Evolutionary conservation across 192 early-diverging fungal genomes (phyloP).

Genomic region (Rhizoclosmatium sp.): DNA sequence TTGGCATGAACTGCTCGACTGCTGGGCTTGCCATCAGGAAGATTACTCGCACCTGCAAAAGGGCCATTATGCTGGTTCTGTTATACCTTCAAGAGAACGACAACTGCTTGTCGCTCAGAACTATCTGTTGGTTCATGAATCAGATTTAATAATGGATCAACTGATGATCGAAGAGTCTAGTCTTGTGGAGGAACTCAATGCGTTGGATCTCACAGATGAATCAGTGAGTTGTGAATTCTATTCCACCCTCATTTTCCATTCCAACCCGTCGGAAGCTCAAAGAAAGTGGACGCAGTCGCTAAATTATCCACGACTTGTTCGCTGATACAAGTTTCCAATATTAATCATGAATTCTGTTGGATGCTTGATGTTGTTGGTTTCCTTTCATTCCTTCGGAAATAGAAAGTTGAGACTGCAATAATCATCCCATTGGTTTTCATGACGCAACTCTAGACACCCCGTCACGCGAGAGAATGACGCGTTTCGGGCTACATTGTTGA

Average conservation of each 20-base stretch:
- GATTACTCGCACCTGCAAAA: conserved; percentile 54
- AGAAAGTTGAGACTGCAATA: background rate
- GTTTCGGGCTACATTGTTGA: conserved; percentile 43
- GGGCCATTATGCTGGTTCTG: conserved; percentile 47
- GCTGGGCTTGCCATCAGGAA: conserved; percentile 65
- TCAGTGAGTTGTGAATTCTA: background rate
- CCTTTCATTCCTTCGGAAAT: background rate
- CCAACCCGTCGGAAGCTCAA: conserved; percentile 10
- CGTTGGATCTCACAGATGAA: background rate
- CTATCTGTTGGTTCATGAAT: conserved; percentile 51
- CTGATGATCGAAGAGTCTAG: conserved; percentile 30
- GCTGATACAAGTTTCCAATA: conserved; percentile 60
- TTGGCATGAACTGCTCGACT: conserved; percentile 65
- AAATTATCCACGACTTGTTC: conserved; percentile 15
- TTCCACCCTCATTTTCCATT: background rate
- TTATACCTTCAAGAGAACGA: conserved; percentile 41
- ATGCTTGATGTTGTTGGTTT: conserved; percentile 4
- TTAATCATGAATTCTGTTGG: conserved; percentile 15
- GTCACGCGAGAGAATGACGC: conserved; percentile 21
- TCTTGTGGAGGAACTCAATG: background rate
- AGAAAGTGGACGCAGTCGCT: conserved; percentile 41
- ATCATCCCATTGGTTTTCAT: background rate
- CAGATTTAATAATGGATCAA: conserved; percentile 39
- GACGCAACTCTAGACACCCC: conserved; percentile 38
- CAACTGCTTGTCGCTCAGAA: conserved; percentile 44